These are phyloP conservation scores for Sporothrix brunneoviolacea DNA, from an alignment of 2,329 filamentous ascomycete species.

Conservation along the genomic window DNA sequence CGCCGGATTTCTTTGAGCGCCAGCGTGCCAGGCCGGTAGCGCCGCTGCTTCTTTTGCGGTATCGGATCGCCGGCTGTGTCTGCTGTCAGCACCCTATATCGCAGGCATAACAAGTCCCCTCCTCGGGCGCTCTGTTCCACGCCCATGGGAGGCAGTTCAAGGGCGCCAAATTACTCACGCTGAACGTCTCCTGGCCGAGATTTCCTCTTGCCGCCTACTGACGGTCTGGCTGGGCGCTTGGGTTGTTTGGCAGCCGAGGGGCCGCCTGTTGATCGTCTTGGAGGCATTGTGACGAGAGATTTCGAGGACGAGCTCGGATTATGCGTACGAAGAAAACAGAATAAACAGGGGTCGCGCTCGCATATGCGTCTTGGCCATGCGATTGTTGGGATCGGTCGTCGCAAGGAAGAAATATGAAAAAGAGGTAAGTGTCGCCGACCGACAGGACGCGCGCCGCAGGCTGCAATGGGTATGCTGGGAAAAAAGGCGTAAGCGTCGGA, in stretches of 20 bases:
- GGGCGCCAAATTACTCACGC: slow-evolving; percentile 32
- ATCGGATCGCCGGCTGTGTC: slow-evolving; percentile 64
- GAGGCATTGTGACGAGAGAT: slow-evolving; percentile 8
- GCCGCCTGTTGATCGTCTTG: slow-evolving; percentile 8
- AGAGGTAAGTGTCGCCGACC: no score
- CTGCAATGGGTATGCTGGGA: no score
- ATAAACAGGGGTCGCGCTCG: no score
- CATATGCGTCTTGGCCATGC: no score
- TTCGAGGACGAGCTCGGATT: not conserved
- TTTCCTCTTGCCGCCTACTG: slow-evolving; percentile 20
- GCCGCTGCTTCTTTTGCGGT: slow-evolving; percentile 52
- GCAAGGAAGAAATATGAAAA: no score
- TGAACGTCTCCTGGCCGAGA: slow-evolving; percentile 36
- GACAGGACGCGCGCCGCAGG: no score
- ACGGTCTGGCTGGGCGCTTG: not conserved
- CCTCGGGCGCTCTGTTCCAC: no score
- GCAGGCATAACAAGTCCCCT: no score
- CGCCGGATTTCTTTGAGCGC: slow-evolving; percentile 86
- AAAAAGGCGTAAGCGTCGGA: no score
- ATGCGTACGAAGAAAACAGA: no score
- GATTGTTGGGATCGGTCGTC: no score
- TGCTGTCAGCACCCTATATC: slow-evolving; percentile 20
- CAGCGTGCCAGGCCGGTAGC: slow-evolving; percentile 73
- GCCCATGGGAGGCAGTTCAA: no score
- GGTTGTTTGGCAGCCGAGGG: not conserved